Conservation (phyloP, 2,329 filamentous ascomycete species). For the Plenodomus lindquistii region DNA sequence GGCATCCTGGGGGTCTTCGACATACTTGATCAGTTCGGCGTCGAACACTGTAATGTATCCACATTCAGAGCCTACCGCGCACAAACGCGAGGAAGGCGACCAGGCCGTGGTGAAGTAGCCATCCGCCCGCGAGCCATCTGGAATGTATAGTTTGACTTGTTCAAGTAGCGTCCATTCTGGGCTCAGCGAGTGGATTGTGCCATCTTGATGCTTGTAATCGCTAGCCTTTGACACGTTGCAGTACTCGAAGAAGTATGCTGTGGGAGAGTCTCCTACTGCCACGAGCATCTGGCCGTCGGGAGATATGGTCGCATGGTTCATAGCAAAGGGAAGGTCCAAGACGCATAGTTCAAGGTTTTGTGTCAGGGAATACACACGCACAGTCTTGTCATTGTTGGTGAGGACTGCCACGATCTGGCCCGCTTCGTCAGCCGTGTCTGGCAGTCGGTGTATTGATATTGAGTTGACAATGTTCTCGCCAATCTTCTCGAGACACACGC, state of each 20-base stretch:
- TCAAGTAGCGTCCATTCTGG: conserved; percentile 49
- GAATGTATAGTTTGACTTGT: conserved; percentile 48
- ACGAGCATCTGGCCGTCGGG: conserved; percentile 81
- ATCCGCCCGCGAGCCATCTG: conserved; percentile 40
- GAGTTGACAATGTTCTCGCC: conserved; percentile 69
- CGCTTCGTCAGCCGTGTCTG: conserved; percentile 45
- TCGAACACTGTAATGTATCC: conserved; percentile 79
- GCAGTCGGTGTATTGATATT: conserved; percentile 63
- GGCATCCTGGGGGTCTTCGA: conserved; percentile 58
- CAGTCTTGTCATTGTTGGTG: conserved; percentile 89
- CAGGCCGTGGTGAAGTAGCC: conserved; percentile 80
- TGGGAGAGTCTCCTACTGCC: conserved; percentile 85
- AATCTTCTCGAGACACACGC: conserved; percentile 60
- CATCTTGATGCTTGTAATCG: conserved; percentile 27
- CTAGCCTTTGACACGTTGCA: conserved; percentile 37
- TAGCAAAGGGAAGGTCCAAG: conserved; percentile 76
- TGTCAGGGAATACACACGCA: conserved; percentile 78
- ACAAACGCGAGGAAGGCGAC: conserved; percentile 69
- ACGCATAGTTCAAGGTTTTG: conserved; percentile 70
- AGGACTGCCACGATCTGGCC: conserved; percentile 73
- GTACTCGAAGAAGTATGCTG: conserved; percentile 79
- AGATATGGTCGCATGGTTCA: conserved; percentile 94
- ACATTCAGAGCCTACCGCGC: conserved; percentile 79
- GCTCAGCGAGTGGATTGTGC: conserved; percentile 20
- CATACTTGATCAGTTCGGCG: conserved; percentile 50